Evolutionary conservation across 352 stramenopile genomes (phyloP), one percentile per base, ranked within the genome.

Genomic region (Globisporangium viniferum): DNA sequence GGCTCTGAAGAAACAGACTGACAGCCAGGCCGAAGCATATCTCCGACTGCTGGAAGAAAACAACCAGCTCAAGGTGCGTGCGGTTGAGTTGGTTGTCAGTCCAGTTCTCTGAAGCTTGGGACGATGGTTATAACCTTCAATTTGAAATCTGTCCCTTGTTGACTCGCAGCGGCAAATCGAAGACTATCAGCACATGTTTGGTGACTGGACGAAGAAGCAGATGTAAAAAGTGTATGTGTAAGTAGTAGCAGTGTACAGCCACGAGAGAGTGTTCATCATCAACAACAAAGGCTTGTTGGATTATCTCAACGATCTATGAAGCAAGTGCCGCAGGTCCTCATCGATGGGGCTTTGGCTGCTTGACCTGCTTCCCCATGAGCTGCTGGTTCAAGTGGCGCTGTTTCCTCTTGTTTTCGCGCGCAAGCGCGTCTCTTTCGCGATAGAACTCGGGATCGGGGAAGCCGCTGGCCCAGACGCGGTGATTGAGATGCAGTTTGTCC

Each of bases 141-240:
- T 29, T 46, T 46, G 20, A 44, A 61, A 24, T 35, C 6, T 20
- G 2, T 29, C 3, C 58, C 8, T 4, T 22, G 27, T 46, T 33
- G 8, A 18, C 35, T 58, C 44, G 55, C 64, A 92, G 83, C 70
- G 80, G 20, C 84, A 92, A 77, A 29, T 92, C 0, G 82, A 92
- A 35, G 86, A 94, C 63, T 94, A 93, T 55, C 78, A 91, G 70
- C 75, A 86, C 66, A 80, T 94, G 77, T 93, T 94, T 68, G 86
- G 84, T 15, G 86, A 94, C 64, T 94, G 84, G 82, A 85, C 78
- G 4, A 94, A 94, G 75, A 94, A 94, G 71, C 70, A 92, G 58
- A 88, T 89, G 72, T 94, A 75, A 24, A 15, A 27, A 27, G 12
- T 22, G 24, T 24, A 49, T 9, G 6, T n/a, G 20, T 18, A 24